phyloP scores from a whole-genome alignment of 202 grass and related monocot genomes.

The Setaria viridis region DNA sequence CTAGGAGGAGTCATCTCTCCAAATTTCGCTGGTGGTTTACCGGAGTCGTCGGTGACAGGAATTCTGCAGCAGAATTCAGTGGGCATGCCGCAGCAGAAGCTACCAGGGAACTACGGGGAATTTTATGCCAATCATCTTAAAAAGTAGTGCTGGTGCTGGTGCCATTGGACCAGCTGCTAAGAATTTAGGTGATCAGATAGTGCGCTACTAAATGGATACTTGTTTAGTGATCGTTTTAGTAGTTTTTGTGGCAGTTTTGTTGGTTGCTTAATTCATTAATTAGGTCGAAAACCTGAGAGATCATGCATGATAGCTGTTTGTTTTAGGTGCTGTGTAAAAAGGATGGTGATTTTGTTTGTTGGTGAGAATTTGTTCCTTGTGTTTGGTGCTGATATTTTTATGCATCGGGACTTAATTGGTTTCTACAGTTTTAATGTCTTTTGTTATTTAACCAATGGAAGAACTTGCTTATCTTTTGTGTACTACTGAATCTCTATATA shows the following conservation, averaged over 20 bases:
- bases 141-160: neutral
- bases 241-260: neutral
- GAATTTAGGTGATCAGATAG: neutral
- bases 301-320: neutral
- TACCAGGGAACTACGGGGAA: neutral
- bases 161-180: neutral
- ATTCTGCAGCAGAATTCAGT: neutral
- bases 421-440: neutral
- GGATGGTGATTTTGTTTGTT: neutral
- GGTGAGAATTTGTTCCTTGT: neutral
- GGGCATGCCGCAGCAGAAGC: slow-evolving; percentile 8
- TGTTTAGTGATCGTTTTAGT: neutral
- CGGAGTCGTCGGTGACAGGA: neutral
- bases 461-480: too few species aligned
- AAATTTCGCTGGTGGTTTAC: neutral
- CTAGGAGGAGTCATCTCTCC: slow-evolving; percentile 19
- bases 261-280: slow-evolving; percentile 38
- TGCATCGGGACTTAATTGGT: too few species aligned
- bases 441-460: neutral
- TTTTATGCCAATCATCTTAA: too few species aligned
- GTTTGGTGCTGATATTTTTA: neutral
- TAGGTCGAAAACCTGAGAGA: neutral
- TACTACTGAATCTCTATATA: too few species aligned
- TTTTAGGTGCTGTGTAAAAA: neutral
- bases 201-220: neutral